Evolutionary conservation across 352 stramenopile genomes (phyloP), one percentile per base, ranked within the genome.

Genomic region (Phytophthora foliorum): DNA sequence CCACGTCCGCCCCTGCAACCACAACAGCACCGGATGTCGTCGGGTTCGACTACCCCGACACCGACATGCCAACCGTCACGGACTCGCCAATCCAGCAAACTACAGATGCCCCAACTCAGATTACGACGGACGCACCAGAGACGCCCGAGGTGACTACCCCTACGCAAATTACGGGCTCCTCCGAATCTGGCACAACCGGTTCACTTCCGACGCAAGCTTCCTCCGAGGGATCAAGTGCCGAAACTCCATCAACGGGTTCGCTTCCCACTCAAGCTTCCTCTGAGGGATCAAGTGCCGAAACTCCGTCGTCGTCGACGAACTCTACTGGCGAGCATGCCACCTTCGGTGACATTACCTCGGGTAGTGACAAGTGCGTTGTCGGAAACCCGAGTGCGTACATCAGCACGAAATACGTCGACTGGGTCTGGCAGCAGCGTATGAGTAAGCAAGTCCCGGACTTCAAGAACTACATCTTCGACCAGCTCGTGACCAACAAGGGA

Each of bases 381-480:
- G 69, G 69, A 16, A 60, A 74, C 22, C 64, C 69, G 17, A 48
- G 38, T 27, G 55, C 41, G 10, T 78, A 75, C 55, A 72, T 78
- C 32, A 63, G 24, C 2, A 42, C 49, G 1, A 48, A 50, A 6
- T 27, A 75, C 6, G 46, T 72, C 2, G 32, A 62, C 51, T 76
- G 68, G 68, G 39, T 76, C 6, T 76, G 68, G 68, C 49, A 22
- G 2, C 46, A 76, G 11, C 53, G 68, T 1, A 69, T 74, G 52
- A 42, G 41, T 6, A 69, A 74, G 25, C 63, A 65, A 24, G 61
- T 76, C 8, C 57, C 61, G 13, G 0, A 52, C 2, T 79, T 74
- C 67, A 74, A 70, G 46, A 79, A 79, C 57, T 76, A 63, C 52
- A 84, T 86, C 65, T 77, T 78, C 19, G 73, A 86, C 69, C 78